Percentiles rank a stretch among this genome's conserved stretches.
Conservation (phyloP, 1,139 yeast genomes). For the Candida tunisiensis region DNA sequence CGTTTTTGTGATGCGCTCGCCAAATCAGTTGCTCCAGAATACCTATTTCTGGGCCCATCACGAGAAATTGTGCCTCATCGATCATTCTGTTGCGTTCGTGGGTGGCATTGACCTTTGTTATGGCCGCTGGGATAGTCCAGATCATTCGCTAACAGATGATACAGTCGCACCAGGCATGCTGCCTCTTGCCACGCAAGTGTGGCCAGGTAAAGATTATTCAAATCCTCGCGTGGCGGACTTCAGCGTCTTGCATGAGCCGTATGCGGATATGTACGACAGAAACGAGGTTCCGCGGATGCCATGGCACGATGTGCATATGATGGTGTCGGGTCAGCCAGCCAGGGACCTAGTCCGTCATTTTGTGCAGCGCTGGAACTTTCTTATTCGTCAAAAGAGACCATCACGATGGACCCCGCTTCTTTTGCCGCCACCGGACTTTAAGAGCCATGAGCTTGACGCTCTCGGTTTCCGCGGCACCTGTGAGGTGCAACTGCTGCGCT, state of each 20-base stretch:
- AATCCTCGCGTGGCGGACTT: slow-evolving; percentile 91
- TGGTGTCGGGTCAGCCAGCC: slow-evolving; percentile 90
- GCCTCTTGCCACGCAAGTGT: slow-evolving; percentile 32
- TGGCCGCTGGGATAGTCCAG: slow-evolving; percentile 95
- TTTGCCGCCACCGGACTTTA: slow-evolving; percentile 82
- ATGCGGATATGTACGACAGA: slow-evolving; percentile 86
- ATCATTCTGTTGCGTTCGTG: slow-evolving; percentile 73
- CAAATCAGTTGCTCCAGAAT: slow-evolving; percentile 85
- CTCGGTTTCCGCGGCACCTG: slow-evolving; percentile 71
- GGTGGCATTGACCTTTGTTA: slow-evolving; percentile 95
- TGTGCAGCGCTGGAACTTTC: slow-evolving; percentile 94
- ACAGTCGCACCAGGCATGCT: slow-evolving; percentile 19
- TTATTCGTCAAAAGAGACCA: slow-evolving; percentile 84
- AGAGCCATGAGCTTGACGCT: slow-evolving; percentile 47
- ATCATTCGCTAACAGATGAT: slow-evolving; percentile 80
- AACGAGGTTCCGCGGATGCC: slow-evolving; percentile 84
- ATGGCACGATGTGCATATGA: slow-evolving; percentile 98
- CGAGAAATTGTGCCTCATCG: slow-evolving; percentile 78
- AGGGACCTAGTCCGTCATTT: slow-evolving; percentile 87
- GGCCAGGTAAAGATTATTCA: slow-evolving; percentile 96
- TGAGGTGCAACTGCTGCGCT: slow-evolving; percentile 77
- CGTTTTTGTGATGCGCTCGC: slow-evolving; percentile 83
- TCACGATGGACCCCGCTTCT: slow-evolving; percentile 84
- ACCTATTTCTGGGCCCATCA: slow-evolving; percentile 99
- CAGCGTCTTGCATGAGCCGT: slow-evolving; percentile 63